Conservation (phyloP, 139 green algal species). For the Haematococcus sp. region DNA sequence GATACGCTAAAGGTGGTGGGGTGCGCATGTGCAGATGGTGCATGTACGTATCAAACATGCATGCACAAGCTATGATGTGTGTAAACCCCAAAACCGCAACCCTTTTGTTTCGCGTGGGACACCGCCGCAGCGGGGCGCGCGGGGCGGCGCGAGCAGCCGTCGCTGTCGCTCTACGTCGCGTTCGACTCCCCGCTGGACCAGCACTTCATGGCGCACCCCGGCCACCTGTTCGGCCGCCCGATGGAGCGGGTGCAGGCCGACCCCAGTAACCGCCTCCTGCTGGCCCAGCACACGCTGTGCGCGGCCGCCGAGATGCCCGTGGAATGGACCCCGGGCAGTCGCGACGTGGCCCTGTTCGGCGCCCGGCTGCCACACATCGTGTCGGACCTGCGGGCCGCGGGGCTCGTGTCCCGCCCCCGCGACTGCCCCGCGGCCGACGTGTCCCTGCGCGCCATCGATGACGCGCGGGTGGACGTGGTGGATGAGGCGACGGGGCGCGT, state of each 20-base stretch:
- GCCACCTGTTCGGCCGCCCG: slow-evolving; percentile 68
- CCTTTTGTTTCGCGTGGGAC: no score
- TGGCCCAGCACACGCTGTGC: slow-evolving; percentile 81
- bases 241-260: slow-evolving; percentile 80
- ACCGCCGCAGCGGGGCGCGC: slow-evolving; percentile 85
- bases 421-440: slow-evolving; percentile 50
- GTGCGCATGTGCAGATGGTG: neutral
- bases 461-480: slow-evolving; percentile 74
- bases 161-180: slow-evolving; percentile 79
- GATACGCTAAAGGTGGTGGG: no score
- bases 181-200: slow-evolving; percentile 94
- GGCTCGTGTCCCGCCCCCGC: slow-evolving; percentile 32
- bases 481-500: slow-evolving; percentile 57
- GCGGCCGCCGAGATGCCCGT: slow-evolving; percentile 77
- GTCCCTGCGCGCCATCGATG: slow-evolving; percentile 83
- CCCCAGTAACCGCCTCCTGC: slow-evolving; percentile 59
- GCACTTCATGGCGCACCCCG: slow-evolving; percentile 87
- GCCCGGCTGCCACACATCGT: neutral
- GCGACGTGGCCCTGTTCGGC: slow-evolving; percentile 11
- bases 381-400: slow-evolving; percentile 3
- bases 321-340: neutral
- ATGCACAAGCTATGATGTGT: no score
- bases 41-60: neutral
- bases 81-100: no score
- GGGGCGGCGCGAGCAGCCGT: slow-evolving; percentile 73